Base-by-base conservation (phyloP, 202 grass and related monocot species). In the Miscanthus sacchariflorus region DNA sequence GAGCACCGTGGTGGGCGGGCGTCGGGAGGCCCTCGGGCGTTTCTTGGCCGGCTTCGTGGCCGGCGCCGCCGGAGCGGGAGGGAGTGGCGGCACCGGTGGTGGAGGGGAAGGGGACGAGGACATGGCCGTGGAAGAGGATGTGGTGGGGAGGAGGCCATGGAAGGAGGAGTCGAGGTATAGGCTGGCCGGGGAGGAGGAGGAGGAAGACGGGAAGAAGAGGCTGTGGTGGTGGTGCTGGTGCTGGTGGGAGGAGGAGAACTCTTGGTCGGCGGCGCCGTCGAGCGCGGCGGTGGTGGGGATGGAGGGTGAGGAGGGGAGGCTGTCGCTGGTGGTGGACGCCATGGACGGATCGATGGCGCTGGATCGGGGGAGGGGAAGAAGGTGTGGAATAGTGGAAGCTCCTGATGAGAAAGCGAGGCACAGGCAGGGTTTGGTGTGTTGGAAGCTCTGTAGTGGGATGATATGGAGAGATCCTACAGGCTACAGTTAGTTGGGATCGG, bases 251-350 rank as follows among this genome's bases (percentile, higher is more conserved):
- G 86, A 91, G 56, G 79, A 73, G 76, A 85, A 85, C 76, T 89
- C 90, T 70, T 91, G 86, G 72, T 91, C 86, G 78, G 72, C 79
- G 56, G 50, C 78, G 7, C 70, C 82, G 40, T 79, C 81, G 21
- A 82, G 44, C 9, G 70, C 59, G 6, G 33, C 46, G 4, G 56
- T 81, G 54, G 81, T n/a, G 40, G 86, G 86, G 23, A 82, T 38
- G 5, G 90, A 92, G 17, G 92, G 91, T 0, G 91, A 95, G 63
- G 91, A 93, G 2, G 89, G 93, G 69, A 97, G 88, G 84, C 94
- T 99, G 44, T 93, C 97, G 86, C 94, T 99, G 24, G 91, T 93
- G n/a, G 89, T 93, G 77, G 97, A 99, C 81, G 90, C 93, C 97
- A 99, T 99, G 68, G 56, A 86, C 45, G 5, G 59, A 23, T 1